phyloP scores from a whole-genome alignment of 2,329 filamentous ascomycete species.

The Verticillium nonalfalfae region DNA sequence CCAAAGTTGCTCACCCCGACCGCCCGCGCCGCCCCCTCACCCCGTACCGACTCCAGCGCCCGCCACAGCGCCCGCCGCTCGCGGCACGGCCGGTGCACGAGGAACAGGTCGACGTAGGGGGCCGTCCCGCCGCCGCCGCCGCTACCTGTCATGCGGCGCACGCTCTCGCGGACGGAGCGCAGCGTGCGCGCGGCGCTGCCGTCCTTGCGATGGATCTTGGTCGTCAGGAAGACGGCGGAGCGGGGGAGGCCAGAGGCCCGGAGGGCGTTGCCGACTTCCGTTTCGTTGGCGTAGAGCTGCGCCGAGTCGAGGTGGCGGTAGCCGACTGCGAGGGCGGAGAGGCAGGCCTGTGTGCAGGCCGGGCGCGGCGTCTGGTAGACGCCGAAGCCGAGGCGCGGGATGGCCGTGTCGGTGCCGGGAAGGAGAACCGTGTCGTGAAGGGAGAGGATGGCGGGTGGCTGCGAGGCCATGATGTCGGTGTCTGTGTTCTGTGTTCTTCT shows the following conservation, averaged over 20 bases:
- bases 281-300: constrained; percentile 58
- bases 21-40: constrained; percentile 49
- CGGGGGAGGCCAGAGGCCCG: constrained; percentile 47
- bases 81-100: constrained; percentile 59
- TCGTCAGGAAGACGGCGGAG: constrained; percentile 60
- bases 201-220: constrained; percentile 56
- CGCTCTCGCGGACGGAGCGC: constrained; percentile 51
- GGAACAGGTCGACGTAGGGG: constrained; percentile 61
- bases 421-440: constrained; percentile 14
- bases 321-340: constrained; percentile 48
- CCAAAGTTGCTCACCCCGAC: constrained; percentile 73
- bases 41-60: constrained; percentile 55
- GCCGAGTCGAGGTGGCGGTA: constrained; percentile 64
- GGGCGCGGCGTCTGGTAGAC: constrained; percentile 56
- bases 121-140: constrained; percentile 34
- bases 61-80: constrained; percentile 58
- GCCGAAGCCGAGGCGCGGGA: constrained; percentile 66
- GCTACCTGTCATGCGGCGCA: constrained; percentile 50
- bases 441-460: background rate
- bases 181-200: constrained; percentile 53
- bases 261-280: constrained; percentile 59
- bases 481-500: background rate
- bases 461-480: background rate
- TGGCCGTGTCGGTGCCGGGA: constrained; percentile 21
- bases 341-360: constrained; percentile 50